A percentile compares a stretch with the other conserved stretches of the same genome.
phyloP scores from a whole-genome alignment of 2,329 filamentous ascomycete species.

The Pseudogymnoascus verrucosus region DNA sequence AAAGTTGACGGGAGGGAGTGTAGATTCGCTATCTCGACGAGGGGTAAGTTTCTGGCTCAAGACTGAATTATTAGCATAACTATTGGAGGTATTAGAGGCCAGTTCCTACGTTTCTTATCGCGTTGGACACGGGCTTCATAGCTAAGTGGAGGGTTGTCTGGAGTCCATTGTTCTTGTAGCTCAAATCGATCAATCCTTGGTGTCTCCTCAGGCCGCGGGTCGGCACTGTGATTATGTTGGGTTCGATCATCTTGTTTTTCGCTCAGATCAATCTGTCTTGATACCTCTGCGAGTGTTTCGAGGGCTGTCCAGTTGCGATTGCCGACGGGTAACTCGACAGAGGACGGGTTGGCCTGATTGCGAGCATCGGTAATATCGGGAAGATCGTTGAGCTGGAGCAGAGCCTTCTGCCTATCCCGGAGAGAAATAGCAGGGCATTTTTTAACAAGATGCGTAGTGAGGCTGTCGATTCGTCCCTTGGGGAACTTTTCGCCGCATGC shows the following conservation, averaged over 20 bases:
- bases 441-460: constrained; percentile 75
- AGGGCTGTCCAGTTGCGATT: constrained; percentile 68
- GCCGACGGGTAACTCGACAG: constrained; percentile 35
- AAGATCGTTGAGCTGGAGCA: constrained; percentile 64
- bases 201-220: constrained; percentile 17
- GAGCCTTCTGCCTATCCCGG: constrained; percentile 66
- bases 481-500: constrained; percentile 82
- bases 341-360: constrained; percentile 30
- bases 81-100: constrained; percentile 11
- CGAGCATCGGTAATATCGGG: constrained; percentile 39
- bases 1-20: constrained; percentile 14
- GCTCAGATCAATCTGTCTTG: constrained; percentile 64
- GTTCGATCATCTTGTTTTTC: constrained; percentile 50
- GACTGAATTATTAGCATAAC: constrained; percentile 21
- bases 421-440: constrained; percentile 75
- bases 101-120: constrained; percentile 33
- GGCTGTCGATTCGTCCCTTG: constrained; percentile 77
- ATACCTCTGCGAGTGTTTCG: constrained; percentile 82
- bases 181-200: constrained; percentile 34
- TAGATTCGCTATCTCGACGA: constrained; percentile 17
- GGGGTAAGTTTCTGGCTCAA: constrained; percentile 14
- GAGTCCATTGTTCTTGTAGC: constrained; percentile 50
- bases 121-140: constrained; percentile 35
- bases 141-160: constrained; percentile 46
- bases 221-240: constrained; percentile 37